These are phyloP conservation scores for Ceratobasidium sp. DNA, from an alignment of 1,284 basidiomycete species.

Conservation along the genomic window DNA sequence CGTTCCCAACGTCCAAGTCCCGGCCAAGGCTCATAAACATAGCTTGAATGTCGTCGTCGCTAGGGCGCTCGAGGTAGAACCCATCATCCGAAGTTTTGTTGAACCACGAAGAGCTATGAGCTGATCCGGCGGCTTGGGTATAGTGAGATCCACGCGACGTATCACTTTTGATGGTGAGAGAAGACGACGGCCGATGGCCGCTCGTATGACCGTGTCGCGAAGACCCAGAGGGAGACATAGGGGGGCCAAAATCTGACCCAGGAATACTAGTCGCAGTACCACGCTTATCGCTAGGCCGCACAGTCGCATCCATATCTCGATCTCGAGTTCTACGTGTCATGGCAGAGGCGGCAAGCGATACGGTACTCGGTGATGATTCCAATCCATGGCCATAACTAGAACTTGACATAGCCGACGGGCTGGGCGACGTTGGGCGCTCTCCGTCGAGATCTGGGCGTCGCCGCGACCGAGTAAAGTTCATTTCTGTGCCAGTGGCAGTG, in stretches of 20 bases:
- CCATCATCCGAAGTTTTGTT: conserved; percentile 61
- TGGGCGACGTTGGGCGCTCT: conserved; percentile 38
- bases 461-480: conserved; percentile 57
- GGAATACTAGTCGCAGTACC: conserved; percentile 14
- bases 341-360: conserved; percentile 3
- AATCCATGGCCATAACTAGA: conserved; percentile 31
- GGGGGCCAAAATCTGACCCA: conserved; percentile 43
- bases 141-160: conserved; percentile 72
- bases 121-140: conserved; percentile 69
- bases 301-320: conserved; percentile 42
- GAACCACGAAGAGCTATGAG: conserved; percentile 61
- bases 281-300: conserved; percentile 34
- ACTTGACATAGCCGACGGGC: conserved; percentile 20
- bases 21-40: conserved; percentile 78
- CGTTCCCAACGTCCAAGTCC: conserved; percentile 60
- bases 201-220: conserved; percentile 24
- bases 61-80: conserved; percentile 80
- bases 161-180: conserved; percentile 71
- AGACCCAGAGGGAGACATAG: conserved; percentile 41
- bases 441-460: conserved; percentile 35
- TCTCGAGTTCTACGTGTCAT: conserved; percentile 42
- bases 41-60: conserved; percentile 77
- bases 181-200: conserved; percentile 65
- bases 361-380: conserved; percentile 17
- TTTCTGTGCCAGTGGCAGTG: conserved; percentile 74